Conservation (phyloP, 371 early-diverging fungal genomes). For the Mortierella polycephala region DNA sequence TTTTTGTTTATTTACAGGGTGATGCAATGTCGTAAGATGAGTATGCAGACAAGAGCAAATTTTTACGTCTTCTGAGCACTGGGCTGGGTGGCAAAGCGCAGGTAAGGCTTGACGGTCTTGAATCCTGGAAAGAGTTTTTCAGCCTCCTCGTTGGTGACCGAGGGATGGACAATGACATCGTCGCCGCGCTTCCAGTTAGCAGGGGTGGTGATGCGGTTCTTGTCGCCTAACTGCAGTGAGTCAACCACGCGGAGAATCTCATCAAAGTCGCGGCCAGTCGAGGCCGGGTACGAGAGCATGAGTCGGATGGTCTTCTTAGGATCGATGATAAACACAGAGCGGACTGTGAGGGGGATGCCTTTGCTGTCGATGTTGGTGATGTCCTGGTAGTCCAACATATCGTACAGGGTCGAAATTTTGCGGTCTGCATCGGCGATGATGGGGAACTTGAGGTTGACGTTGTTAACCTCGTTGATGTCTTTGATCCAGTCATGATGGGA, state of each 20-base stretch:
- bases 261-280: conserved; percentile 94
- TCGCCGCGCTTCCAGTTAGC: conserved; percentile 92
- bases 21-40: no score
- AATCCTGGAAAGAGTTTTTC: conserved; percentile 84
- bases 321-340: conserved; percentile 95
- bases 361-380: conserved; percentile 86
- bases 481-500: conserved; percentile 89
- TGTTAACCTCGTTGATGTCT: conserved; percentile 90
- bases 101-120: conserved; percentile 85
- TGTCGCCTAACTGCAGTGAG: conserved; percentile 90
- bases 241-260: conserved; percentile 94
- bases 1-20: no score
- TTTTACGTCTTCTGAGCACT: conserved; percentile 17
- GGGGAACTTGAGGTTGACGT: conserved; percentile 85
- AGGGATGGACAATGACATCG: conserved; percentile 91
- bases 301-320: conserved; percentile 91
- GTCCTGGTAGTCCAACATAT: conserved; percentile 96
- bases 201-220: conserved; percentile 91
- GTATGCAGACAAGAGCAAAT: no score
- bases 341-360: conserved; percentile 94
- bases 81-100: conserved; percentile 76
- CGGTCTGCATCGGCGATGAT: conserved; percentile 93
- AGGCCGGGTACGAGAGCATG: conserved; percentile 91
- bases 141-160: conserved; percentile 86
- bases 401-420: conserved; percentile 87